Conservation (phyloP, 208 protist genomes). For the Wallacemonas sp. region DNA sequence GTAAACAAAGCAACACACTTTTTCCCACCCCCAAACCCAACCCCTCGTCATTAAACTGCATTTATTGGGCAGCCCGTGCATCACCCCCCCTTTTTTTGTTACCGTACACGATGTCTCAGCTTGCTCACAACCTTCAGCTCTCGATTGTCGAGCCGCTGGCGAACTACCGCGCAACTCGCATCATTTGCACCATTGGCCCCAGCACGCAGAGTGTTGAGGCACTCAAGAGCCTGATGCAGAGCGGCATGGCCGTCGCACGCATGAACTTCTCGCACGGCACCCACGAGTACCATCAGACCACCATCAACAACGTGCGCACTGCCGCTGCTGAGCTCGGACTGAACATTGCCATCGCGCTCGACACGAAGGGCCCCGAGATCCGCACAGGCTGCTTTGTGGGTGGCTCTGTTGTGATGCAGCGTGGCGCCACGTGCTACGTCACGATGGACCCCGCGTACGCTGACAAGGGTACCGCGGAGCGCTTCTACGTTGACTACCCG, state of each 20-base stretch:
- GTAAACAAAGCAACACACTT: too few relatives aligned
- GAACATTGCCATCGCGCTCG: conserved; percentile 94
- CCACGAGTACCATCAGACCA: conserved; percentile 95
- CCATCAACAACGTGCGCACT: conserved; percentile 94
- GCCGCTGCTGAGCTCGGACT: conserved; percentile 84
- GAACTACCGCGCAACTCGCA: conserved; percentile 85
- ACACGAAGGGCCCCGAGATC: conserved; percentile 98
- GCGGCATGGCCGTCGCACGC: conserved; percentile 96
- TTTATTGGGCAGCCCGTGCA: too few relatives aligned
- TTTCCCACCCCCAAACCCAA: too few relatives aligned
- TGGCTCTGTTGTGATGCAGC: conserved; percentile 61
- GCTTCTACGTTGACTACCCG: conserved; percentile 94
- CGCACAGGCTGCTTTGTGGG: conserved; percentile 92
- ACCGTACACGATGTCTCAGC: conserved; percentile 84
- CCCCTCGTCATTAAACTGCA: too few relatives aligned
- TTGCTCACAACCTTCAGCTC: conserved; percentile 85
- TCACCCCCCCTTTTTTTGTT: too few relatives aligned
- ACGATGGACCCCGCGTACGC: conserved; percentile 88
- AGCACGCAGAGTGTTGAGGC: conserved; percentile 94
- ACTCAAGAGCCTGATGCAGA: conserved; percentile 91
- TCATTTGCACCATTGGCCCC: conserved; percentile 98
- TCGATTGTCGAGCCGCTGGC: conserved; percentile 87
- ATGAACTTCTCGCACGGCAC: conserved; percentile 98
- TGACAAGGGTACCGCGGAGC: conserved; percentile 74
- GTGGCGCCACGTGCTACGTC: conserved; percentile 81